Evolutionary conservation across 2,329 filamentous ascomycete genomes (phyloP).

Genomic region (Trichoderma cornu-damae): DNA sequence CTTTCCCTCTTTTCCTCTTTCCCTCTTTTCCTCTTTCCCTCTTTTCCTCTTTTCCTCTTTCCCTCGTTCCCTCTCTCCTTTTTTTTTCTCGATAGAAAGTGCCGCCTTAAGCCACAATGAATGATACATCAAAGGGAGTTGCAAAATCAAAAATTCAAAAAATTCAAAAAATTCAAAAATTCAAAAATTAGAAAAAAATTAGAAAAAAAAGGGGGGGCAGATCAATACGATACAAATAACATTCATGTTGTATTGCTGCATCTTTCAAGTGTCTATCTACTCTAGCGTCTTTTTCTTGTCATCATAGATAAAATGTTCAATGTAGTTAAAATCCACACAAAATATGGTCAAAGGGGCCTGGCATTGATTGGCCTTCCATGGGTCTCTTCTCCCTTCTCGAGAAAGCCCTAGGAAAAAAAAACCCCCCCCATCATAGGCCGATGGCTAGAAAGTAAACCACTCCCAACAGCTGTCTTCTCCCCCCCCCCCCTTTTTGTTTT

Average conservation of each 20-base stretch:
- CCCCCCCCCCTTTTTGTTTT: neutral
- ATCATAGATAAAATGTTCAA: neutral
- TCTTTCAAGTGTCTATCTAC: neutral
- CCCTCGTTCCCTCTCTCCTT: too few species aligned
- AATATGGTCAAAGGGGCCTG: neutral
- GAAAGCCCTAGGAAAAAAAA: neutral
- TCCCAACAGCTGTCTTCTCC: neutral
- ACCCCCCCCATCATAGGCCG: neutral
- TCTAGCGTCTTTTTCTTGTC: neutral
- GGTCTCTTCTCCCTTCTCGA: neutral
- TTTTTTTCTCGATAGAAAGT: too few species aligned
- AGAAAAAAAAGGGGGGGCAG: neutral
- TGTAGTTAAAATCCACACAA: neutral
- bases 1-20: too few species aligned
- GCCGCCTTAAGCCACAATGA: too few species aligned
- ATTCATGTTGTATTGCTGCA: neutral
- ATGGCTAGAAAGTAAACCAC: constrained; percentile 15
- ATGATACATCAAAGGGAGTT: too few species aligned
- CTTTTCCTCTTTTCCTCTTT: too few species aligned
- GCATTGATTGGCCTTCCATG: neutral
- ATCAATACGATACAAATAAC: neutral
- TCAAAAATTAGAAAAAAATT: neutral
- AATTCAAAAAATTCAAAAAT: neutral
- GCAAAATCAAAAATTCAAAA: neutral
- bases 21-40: too few species aligned